phyloP scores from a whole-genome alignment of 1,139 yeast species.

The Blastobotrys persicus region DNA sequence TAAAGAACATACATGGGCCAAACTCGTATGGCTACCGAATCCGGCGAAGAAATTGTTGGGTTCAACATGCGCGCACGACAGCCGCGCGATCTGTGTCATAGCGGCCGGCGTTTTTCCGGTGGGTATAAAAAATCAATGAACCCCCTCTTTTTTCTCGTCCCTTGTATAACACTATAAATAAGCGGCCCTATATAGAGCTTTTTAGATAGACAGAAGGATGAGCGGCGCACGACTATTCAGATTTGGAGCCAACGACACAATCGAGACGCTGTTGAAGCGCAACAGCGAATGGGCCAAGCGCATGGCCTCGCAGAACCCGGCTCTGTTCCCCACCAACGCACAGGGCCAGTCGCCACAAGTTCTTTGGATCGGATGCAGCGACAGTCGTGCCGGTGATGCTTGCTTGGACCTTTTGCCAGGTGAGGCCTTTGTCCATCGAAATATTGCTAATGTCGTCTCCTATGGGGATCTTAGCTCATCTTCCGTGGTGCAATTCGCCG shows the following conservation, averaged over 20 bases:
- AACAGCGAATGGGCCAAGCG: conserved; percentile 68
- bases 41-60: too few species aligned
- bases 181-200: too few species aligned
- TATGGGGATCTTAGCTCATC: conserved; percentile 73
- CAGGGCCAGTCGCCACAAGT: conserved; percentile 92
- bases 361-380: conserved; percentile 94
- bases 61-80: too few species aligned
- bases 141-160: conserved; percentile 2
- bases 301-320: conserved; percentile 58
- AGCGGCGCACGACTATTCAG: too few species aligned
- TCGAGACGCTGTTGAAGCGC: conserved; percentile 64
- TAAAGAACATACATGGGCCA: too few species aligned
- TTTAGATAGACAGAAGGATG: too few species aligned
- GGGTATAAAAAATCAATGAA: not conserved
- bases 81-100: too few species aligned
- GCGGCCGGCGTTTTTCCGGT: too few species aligned
- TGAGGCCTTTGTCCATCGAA: conserved; percentile 89
- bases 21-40: too few species aligned
- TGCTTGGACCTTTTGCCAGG: conserved; percentile 82
- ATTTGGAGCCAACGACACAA: conserved; percentile 15
- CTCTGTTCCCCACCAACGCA: conserved; percentile 65
- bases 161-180: not conserved
- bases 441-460: conserved; percentile 79
- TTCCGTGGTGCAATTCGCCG: conserved; percentile 87
- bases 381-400: conserved; percentile 83